These are phyloP conservation scores for Beauveria sp. DNA, from an alignment of 2,329 filamentous ascomycete species.

Conservation along the genomic window DNA sequence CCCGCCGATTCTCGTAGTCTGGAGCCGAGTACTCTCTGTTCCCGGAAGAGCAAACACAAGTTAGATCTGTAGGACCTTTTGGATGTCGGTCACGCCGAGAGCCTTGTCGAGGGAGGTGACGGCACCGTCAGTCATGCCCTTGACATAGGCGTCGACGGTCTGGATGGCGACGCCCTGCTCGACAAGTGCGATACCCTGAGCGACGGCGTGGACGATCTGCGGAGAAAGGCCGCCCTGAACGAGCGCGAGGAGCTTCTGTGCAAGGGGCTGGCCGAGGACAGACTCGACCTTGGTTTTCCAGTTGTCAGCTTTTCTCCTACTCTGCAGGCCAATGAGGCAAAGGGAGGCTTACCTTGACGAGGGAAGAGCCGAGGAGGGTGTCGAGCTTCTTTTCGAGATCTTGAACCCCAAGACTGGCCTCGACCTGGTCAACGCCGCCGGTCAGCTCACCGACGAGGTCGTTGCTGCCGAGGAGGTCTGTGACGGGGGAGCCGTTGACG, in stretches of 20 bases:
- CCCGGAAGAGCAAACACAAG: not conserved
- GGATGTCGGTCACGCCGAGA: constrained; percentile 15
- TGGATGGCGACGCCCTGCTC: constrained; percentile 16
- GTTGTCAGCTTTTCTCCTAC: not conserved
- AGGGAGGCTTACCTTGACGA: constrained; percentile 13
- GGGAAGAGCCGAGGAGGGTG: constrained; percentile 13
- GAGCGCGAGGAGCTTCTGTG: constrained; percentile 17
- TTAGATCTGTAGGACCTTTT: constrained; percentile 12
- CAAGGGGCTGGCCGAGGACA: constrained; percentile 16
- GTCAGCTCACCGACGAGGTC: constrained; percentile 12
- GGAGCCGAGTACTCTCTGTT: not conserved
- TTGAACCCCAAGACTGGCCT: constrained; percentile 13
- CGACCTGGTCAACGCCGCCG: constrained; percentile 14
- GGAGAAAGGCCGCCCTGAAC: constrained; percentile 13
- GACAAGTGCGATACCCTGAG: constrained; percentile 18
- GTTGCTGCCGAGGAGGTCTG: constrained; percentile 9
- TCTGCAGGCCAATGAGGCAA: not conserved
- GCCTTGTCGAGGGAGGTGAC: constrained; percentile 15
- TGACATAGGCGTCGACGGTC: constrained; percentile 17
- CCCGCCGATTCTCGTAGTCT: not conserved
- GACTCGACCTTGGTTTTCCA: constrained; percentile 13
- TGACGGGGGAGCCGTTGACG: constrained; percentile 6
- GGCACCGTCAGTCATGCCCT: constrained; percentile 15
- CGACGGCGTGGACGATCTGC: constrained; percentile 16
- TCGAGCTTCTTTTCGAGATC: constrained; percentile 17